These are phyloP conservation scores for Elongisporangium anandrum DNA, from an alignment of 352 stramenopile species.

Conservation along the genomic window DNA sequence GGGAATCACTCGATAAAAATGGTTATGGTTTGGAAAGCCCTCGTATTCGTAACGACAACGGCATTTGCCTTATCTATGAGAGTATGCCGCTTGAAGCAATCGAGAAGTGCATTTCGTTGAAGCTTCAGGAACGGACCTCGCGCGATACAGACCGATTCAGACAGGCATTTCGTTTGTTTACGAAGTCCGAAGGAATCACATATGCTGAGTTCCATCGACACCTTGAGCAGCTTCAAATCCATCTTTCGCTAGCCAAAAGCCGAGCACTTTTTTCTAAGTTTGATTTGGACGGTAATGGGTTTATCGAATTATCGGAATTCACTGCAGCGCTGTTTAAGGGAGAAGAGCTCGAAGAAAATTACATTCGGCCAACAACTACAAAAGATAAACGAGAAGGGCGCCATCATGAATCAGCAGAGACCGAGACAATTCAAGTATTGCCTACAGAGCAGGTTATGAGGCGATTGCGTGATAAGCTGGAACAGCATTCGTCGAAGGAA, in stretches of 20 bases:
- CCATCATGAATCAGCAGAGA: neutral
- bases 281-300: constrained; percentile 50
- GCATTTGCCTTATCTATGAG: constrained; percentile 36
- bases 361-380: constrained; percentile 13
- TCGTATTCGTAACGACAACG: constrained; percentile 10
- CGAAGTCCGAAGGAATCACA: constrained; percentile 55
- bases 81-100: constrained; percentile 49
- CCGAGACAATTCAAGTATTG: neutral
- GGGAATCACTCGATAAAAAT: neutral
- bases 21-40: constrained; percentile 2
- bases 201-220: constrained; percentile 56
- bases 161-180: constrained; percentile 68
- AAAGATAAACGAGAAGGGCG: constrained; percentile 4
- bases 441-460: constrained; percentile 49
- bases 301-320: constrained; percentile 70
- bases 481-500: constrained; percentile 63
- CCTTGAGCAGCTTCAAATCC: constrained; percentile 51
- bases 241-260: constrained; percentile 47
- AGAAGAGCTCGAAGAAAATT: constrained; percentile 15
- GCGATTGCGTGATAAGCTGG: constrained; percentile 52
- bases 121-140: constrained; percentile 56
- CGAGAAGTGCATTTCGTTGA: constrained; percentile 45
- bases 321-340: constrained; percentile 49
- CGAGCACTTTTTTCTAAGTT: constrained; percentile 59
- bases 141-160: constrained; percentile 40